Base-by-base conservation (phyloP, 306 rosid species). In the Quercus bicolor region DNA sequence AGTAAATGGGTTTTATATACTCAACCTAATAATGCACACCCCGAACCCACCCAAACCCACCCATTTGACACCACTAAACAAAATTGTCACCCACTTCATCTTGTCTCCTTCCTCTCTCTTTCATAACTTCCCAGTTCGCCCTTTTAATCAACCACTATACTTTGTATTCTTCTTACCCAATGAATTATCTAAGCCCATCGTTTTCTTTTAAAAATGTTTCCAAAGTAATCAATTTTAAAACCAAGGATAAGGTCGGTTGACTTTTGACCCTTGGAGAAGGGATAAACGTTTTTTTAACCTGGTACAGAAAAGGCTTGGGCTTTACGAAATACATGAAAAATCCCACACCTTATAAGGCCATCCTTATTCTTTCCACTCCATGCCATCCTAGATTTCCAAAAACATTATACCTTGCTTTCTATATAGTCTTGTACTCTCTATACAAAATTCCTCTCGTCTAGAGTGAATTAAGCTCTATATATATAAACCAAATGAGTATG, bases 401-500 rank as follows among this genome's bases (percentile, higher is more conserved):
- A 29, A 20, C 1, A 57, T 0, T 3, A 57, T 57, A 2, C 9
- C 64, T 57, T 57, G 10, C 10, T 57, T 21, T 8, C 4, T 57
- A 8, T 21, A 11, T 57, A 21, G 28, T 57, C 11, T 57, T 57
- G 29, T 24, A 57, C 29, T 48, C 16, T 48, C 53, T 12, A 48
- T 48, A 48, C 29, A 21, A 20, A 5, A 21, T 57, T 12, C 21
- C 15, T 57, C 14, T 12, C 21, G 15, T 21, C 26, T 26, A 12
- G 29, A 20, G 11, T 14, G 3, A 20, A 34, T 31, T 2, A 48
- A 48, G 20, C 51, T 57, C 5, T 23, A 59, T 11, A 57, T 57
- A 72, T 37, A 64, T 4, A 40, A 45, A 57, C 70, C 40, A 75
- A 65, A 23, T 69, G 77, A 7, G 55, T 61, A 56, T 80, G 16